Percentiles rank a stretch among this genome's conserved stretches.
phyloP scores from a whole-genome alignment of 2,329 filamentous ascomycete genomes.

The Zelopaecilomyces penicillatus region DNA sequence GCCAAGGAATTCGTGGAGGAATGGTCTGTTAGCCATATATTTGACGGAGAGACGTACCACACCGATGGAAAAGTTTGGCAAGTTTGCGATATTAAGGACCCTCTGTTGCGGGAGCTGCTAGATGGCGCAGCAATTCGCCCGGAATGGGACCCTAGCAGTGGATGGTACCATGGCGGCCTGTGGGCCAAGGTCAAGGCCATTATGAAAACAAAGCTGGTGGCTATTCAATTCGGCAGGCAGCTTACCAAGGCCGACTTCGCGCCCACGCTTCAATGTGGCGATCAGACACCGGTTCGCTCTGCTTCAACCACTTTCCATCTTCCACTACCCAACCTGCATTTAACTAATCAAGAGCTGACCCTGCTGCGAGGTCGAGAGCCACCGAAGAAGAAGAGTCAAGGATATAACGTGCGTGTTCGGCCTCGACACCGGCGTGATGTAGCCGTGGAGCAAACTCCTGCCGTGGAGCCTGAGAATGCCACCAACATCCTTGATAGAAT shows the following conservation, averaged over 20 bases:
- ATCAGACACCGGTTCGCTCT: slow-evolving; percentile 24
- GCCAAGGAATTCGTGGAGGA: slow-evolving; percentile 31
- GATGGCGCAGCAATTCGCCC: slow-evolving; percentile 51
- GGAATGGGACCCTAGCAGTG: slow-evolving; percentile 57
- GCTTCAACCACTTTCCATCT: slow-evolving; percentile 23
- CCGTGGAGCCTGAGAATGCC: slow-evolving; percentile 14
- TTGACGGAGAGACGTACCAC: slow-evolving; percentile 68
- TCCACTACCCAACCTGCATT: slow-evolving; percentile 25
- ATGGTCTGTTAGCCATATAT: slow-evolving; percentile 57
- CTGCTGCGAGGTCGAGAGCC: slow-evolving; percentile 26
- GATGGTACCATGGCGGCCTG: slow-evolving; percentile 78
- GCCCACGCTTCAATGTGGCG: slow-evolving; percentile 25
- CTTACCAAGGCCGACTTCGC: slow-evolving; percentile 33
- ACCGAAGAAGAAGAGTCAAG: slow-evolving; percentile 27
- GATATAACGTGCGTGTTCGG: slow-evolving; percentile 25
- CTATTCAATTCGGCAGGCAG: slow-evolving; percentile 49
- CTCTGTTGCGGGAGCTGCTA: slow-evolving; percentile 59
- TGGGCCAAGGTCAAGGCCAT: slow-evolving; percentile 78
- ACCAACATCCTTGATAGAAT: slow-evolving; percentile 2
- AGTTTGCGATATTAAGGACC: slow-evolving; percentile 83
- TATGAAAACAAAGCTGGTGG: slow-evolving; percentile 78
- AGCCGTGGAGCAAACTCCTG: slow-evolving; percentile 9
- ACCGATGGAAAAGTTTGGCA: slow-evolving; percentile 89
- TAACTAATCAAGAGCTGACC: slow-evolving; percentile 28
- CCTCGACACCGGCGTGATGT: background rate